Evolutionary conservation across 345 rosid genomes (phyloP), one percentile per base, ranked within the genome.

Genomic region (Arabis hirsuta): DNA sequence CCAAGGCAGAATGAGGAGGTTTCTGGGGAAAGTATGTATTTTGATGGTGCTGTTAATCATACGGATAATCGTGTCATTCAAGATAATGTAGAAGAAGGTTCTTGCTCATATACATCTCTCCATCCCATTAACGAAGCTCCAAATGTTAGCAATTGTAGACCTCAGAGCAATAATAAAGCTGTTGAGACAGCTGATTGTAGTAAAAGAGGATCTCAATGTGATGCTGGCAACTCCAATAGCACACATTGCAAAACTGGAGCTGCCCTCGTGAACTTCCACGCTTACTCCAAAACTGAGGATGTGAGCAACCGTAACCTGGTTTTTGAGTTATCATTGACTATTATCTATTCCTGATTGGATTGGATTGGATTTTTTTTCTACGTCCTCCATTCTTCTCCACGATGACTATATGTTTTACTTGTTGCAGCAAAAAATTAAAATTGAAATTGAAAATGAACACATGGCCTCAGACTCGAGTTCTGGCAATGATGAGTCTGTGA

Each of bases 31-130:
- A 65, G 88, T 85, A 73, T 53, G 87, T 78, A 64, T 76, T 76
- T 69, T 69, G 63, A 76, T 76, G 79, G 65, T 48, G 75, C 75
- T 62, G 39, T 55, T 62, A 84, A 81, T 60, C 65, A 76, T 70
- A 80, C 66, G 10, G 69, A 45, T 76, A 81, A 79, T 62, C 80
- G 76, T 58, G 74, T 66, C 62, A 76, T 73, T 41, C 71, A 79
- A 60, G 85, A 83, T 77, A 55, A 76, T 57, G 55, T 82, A 79
- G 92, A 90, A 83, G 93, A 95, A 77, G 87, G 85, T 81, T 74
- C 82, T 53, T 78, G 87, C 79, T 86, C 96, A 36, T 55, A 73
- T 82, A 85, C 84, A 72, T 78, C 84, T 31, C 45, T 42, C 58
- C 74, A 78, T 79, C 81, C 77, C 67, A 76, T 65, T 69, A 60